phyloP scores from a whole-genome alignment of 441 rosid genomes.

The Capsella rubella region DNA sequence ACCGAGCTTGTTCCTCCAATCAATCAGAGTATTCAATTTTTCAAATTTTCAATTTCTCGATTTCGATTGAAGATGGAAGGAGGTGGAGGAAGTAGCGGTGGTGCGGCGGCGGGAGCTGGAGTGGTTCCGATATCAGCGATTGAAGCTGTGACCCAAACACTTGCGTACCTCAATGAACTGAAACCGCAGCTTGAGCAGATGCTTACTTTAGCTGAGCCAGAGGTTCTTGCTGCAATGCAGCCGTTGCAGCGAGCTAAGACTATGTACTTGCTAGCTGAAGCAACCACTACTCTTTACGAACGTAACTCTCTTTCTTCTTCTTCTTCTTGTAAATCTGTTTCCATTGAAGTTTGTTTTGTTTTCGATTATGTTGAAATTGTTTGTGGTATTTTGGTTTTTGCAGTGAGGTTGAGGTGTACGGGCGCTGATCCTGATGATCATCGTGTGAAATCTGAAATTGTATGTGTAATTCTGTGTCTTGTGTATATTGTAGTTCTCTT shows the following conservation, averaged over 20 bases:
- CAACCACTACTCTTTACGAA: constrained; percentile 69
- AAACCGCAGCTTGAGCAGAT: constrained; percentile 63
- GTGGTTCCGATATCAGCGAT: constrained; percentile 68
- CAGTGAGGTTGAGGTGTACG: constrained; percentile 85
- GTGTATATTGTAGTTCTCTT: constrained; percentile 1
- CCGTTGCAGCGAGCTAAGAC: constrained; percentile 80
- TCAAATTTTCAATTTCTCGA: constrained; percentile 1
- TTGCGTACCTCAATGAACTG: constrained; percentile 54
- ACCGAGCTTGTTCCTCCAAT: background rate
- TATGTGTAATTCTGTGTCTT: constrained; percentile 46
- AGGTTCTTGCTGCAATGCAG: constrained; percentile 66
- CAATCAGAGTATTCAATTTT: background rate
- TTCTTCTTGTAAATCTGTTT: background rate
- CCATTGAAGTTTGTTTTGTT: constrained; percentile 4
- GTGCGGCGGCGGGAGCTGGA: constrained; percentile 17
- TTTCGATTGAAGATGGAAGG: constrained; percentile 50
- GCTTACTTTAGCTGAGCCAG: constrained; percentile 64
- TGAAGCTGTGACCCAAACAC: constrained; percentile 69
- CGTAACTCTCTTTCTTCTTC: constrained; percentile 42
- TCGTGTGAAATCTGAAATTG: constrained; percentile 89
- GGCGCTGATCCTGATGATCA: constrained; percentile 86
- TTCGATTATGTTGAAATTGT: background rate
- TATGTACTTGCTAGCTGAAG: constrained; percentile 67
- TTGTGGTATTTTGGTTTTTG: constrained; percentile 8
- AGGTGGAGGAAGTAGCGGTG: constrained; percentile 39